Base-by-base conservation (phyloP, 176 grass and related monocot genomes). In the Lolium perenne region DNA sequence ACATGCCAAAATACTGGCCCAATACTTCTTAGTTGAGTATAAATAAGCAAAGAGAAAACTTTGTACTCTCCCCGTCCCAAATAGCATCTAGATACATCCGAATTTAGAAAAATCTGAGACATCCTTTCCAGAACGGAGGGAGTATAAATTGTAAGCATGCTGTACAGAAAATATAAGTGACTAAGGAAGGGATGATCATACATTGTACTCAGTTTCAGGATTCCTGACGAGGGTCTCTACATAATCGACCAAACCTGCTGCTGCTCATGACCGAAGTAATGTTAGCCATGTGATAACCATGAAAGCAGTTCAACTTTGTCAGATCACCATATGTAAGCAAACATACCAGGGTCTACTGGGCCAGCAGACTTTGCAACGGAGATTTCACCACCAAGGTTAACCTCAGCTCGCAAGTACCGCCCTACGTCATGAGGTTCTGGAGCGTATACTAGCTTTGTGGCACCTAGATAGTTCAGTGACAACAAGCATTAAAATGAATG, bases 371-470 rank as follows among this genome's bases (percentile, higher is more conserved):
- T 89, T 47, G 84, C 61, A 2, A 73, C 46, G 8, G 53, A 81
- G 10, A 75, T 88, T 85, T 87, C 64, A 78, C 86, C 85, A 53
- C 80, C 55, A 13, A 62, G 85, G 72, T 82, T 86, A 53, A 94
- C 82, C 77, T 97, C 94, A 59, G 83, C 94, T 88, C 88, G 87
- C 81, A 92, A 60, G 70, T 88, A 88, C 20, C 92, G 85, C 54
- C 94, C 85, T 70, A 97, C 92, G 8, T 97, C 94, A 77, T 88
- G 89, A 77, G 94, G 94, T 56, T 94, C 94, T 77, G 92, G 92
- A 86, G 91, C 89, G 80, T 97, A 97, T 57, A 79, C 76, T 60
- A 71, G 77, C 61, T 89, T 97, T 80, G 83, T 94, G 61, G 94
- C 94, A 78, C 94, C 94, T 97, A 76, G 80, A 71, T 47, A 43